These are phyloP conservation scores for Podaxis mareebaensis DNA, from an alignment of 768 basidiomycete genomes.

Conservation along the genomic window DNA sequence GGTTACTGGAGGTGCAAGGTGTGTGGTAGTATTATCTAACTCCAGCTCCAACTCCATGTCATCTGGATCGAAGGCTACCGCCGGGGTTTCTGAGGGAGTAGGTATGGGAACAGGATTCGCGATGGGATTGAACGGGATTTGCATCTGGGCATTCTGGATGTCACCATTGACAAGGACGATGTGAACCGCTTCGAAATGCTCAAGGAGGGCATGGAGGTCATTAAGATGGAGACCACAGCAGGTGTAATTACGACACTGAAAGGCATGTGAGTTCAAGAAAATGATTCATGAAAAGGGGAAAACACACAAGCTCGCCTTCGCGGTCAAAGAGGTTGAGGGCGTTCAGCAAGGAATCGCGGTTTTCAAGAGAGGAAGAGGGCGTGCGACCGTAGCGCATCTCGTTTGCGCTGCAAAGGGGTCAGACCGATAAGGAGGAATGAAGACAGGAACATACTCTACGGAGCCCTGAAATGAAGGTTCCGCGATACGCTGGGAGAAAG, in stretches of 20 bases:
- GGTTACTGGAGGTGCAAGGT: not conserved
- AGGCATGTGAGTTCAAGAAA: slow-evolving; percentile 2
- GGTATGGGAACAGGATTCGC: slow-evolving; percentile 37
- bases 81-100: not conserved
- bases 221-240: slow-evolving; percentile 81
- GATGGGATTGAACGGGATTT: slow-evolving; percentile 48
- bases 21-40: slow-evolving; percentile 31
- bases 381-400: slow-evolving; percentile 37
- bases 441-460: slow-evolving; percentile 58
- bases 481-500: slow-evolving; percentile 63
- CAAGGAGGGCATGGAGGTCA: slow-evolving; percentile 63
- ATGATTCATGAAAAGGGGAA: not conserved
- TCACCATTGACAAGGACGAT: slow-evolving; percentile 64
- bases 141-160: slow-evolving; percentile 33
- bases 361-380: slow-evolving; percentile 50
- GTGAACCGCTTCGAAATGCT: slow-evolving; percentile 91
- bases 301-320: slow-evolving; percentile 72
- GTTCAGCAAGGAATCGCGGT: slow-evolving; percentile 61
- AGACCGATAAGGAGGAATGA: not conserved
- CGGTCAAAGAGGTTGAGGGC: slow-evolving; percentile 66
- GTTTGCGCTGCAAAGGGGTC: slow-evolving; percentile 25
- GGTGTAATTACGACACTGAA: slow-evolving; percentile 81
- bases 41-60: slow-evolving; percentile 85
- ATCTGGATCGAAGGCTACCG: slow-evolving; percentile 58
- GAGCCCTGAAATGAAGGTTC: slow-evolving; percentile 62